Base-by-base conservation (phyloP, 345 rosid genomes). In the Sonneratia alba region DNA sequence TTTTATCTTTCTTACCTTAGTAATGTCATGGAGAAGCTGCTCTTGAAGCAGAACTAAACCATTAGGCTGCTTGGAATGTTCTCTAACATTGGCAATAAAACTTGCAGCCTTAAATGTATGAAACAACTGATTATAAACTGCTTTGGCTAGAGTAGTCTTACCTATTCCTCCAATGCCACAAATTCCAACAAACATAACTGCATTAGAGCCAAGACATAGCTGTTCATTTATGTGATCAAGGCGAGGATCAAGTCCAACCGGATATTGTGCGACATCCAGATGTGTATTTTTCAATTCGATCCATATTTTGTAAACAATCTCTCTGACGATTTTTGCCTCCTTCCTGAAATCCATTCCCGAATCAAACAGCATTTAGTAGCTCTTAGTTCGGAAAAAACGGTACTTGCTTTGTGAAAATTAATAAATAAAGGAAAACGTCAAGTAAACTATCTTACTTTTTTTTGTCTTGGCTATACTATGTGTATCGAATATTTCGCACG, bases 11-110 rank as follows among this genome's bases (percentile, higher is more conserved):
- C 47, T 18, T 7, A 21, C 22, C 2, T 8, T 27, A 12, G 70
- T 1, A 14, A 21, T 13, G 6, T 73, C 65, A 37, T n/a, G 63
- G 48, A 81, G 74, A 40, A 81, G 76, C 21, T 16, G 8, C n/a
- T 81, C 64, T 72, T 76, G 78, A 0, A 81, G 37, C 10, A 16
- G 21, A 3, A n/a, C 36, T 18, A 76, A 40, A 61, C 65, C 70
- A 38, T 56, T 36, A 13, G 36, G 72, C 1, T 2, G 36, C 42
- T 13, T 14, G 22, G 65, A 70, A 16, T 8, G 74, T 69, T 77
- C 81, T 71, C 82, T 73, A 34, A 84, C 88, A 70, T 82, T 81
- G 21, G 65, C 70, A 0, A 81, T 59, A 10, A 87, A 80, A 75
- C 73, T 73, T 3, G 61, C 62, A 36, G 79, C 77, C 13, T 85